Evolutionary conservation across 108 stramenopile species (phyloP).

Genomic region (Schizochytrium sp.): DNA sequence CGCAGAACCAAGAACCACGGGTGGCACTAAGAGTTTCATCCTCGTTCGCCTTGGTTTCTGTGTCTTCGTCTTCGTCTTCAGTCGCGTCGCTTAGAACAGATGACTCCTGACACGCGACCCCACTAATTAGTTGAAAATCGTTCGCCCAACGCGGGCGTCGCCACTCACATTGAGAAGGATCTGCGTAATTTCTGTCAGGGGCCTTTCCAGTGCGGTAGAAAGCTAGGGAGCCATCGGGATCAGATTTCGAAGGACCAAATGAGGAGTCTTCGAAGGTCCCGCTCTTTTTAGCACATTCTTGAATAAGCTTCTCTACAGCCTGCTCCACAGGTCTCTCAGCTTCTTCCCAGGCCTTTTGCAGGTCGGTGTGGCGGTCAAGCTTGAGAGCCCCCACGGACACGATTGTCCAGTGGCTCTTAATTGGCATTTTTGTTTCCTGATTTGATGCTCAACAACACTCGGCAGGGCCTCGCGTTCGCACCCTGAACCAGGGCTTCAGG

Average conservation of each 20-base stretch:
- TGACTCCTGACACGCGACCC: not conserved
- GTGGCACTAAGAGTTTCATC: not conserved
- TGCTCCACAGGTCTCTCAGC: not conserved
- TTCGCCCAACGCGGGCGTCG: not conserved
- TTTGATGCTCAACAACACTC: no score
- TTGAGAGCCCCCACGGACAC: conserved; percentile 45
- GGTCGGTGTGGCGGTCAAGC: conserved; percentile 43
- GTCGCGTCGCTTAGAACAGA: not conserved
- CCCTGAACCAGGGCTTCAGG: no score
- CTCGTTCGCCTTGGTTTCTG: not conserved
- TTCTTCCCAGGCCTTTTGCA: not conserved
- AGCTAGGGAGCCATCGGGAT: conserved; percentile 11
- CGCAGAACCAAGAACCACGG: not conserved
- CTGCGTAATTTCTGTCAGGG: conserved; percentile 39
- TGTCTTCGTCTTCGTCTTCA: not conserved
- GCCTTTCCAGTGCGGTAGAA: conserved; percentile 26
- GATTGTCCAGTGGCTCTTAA: not conserved
- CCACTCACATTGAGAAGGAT: conserved; percentile 38
- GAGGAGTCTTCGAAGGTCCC: not conserved
- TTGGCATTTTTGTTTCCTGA: not conserved
- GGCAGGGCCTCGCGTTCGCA: no score
- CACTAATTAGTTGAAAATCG: not conserved
- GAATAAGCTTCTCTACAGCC: conserved; percentile 4
- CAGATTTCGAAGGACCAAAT: conserved; percentile 1
- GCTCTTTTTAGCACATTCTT: not conserved